Evolutionary conservation across 2,329 filamentous ascomycete genomes (phyloP), one percentile per base, ranked within the genome.

Genomic region (Cladophialophora carrionii): DNA sequence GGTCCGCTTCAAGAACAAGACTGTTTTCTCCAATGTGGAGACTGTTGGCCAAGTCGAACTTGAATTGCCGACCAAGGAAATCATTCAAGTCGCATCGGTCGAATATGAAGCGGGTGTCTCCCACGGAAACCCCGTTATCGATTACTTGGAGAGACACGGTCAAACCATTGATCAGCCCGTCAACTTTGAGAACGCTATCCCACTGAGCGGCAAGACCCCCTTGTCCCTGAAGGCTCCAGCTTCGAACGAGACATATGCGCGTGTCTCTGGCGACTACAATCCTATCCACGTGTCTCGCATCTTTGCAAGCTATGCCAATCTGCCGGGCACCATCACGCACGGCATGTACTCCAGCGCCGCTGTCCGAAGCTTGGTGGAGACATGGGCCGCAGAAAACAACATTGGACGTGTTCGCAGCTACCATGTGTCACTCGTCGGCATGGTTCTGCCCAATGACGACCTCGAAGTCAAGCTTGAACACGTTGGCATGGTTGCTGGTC

Each of bases 271-370:
- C 54, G 95, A 99, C 77, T 99, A 92, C 85, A 99, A 99, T 80
- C 95, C 95, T 26, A 99, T 99, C 68, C 95, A 99, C 83, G 95
- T 99, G 52, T 97, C 95, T 12, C 90, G 95, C 63, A 92, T 97
- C 62, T 99, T 99, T 81, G 91, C 95, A 34, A 92, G 88, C 80
- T 99, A 98, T 74, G 96, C 95, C 76, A 95, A 93, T 77, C 85
- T 99, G 17, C 93, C 93, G 1, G 96, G 95, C 57, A 99, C 95
- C 52, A 99, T 99, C 75, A 99, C 95, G 1, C 95, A 99, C 76
- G 95, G 95, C 76, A 99, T 99, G 95, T 99, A 98, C 84, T 96
- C 94, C 1, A 98, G 94, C 78, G 95, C 95, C 71, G 91, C 95
- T 43, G 95, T 99, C 31, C 90, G 96, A 74, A 96, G 92, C 76